These are phyloP conservation scores for Pyrus hybrid DNA, from an alignment of 331 rosid genomes.

Conservation along the genomic window DNA sequence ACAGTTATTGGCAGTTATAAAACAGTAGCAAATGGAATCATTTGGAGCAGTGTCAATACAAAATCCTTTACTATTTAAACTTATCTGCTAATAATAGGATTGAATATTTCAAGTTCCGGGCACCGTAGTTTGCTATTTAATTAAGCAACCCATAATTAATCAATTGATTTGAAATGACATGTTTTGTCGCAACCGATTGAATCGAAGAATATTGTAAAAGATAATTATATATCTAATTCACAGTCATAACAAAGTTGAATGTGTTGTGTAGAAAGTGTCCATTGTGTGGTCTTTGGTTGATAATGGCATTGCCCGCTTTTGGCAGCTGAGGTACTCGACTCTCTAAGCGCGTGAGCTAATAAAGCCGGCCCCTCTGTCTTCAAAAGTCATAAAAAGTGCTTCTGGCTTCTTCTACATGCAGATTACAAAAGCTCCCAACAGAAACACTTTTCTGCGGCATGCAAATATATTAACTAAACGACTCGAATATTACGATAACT, in stretches of 20 bases:
- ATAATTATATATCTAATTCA: too few relatives aligned
- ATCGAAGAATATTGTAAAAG: not conserved
- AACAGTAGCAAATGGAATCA: too few relatives aligned
- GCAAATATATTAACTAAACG: not conserved
- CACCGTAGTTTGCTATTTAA: not conserved
- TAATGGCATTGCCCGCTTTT: not conserved
- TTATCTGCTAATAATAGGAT: too few relatives aligned
- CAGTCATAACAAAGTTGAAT: not conserved
- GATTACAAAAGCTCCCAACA: not conserved
- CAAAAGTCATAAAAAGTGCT: not conserved
- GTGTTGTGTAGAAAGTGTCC: not conserved
- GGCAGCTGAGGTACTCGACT: not conserved
- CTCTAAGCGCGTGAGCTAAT: not conserved
- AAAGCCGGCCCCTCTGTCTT: not conserved
- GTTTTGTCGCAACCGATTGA: not conserved
- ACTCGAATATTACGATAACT: not conserved
- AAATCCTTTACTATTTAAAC: too few relatives aligned
- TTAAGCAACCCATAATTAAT: not conserved
- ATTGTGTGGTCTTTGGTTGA: not conserved
- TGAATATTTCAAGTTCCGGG: too few relatives aligned
- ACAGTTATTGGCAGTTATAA: too few relatives aligned
- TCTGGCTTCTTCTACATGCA: not conserved
- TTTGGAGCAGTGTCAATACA: not conserved
- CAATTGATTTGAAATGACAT: not conserved
- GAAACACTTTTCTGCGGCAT: not conserved